Evolutionary conservation across 306 rosid species (phyloP).

Genomic region (cucumber (Cucumis sativus)): Cucumber_9930_V3 NC_026655.2:25401001-25401500

Average conservation of each 20-base stretch:
- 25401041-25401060: conserved; percentile 5
- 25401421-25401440: not conserved
- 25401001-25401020: conserved; percentile 23
- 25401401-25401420: not conserved
- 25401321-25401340: not conserved
- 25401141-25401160: conserved; percentile 63
- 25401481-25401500: conserved; percentile 28
- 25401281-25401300: not conserved
- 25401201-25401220: conserved; percentile 86
- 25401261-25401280: conserved; percentile 84
- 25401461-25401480: not conserved
- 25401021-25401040: conserved; percentile 11
- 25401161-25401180: conserved; percentile 74
- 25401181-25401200: conserved; percentile 63
- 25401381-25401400: not conserved
- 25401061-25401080: not conserved
- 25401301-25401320: not conserved
- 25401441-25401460: not conserved
- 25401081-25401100: conserved; percentile 11
- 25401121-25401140: conserved; percentile 87
- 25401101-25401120: conserved; percentile 88
- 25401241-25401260: conserved; percentile 90
- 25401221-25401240: conserved; percentile 83
- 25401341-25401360: not conserved
- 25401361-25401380: not conserved